Evolutionary conservation across 129 eudicot species (phyloP), one percentile per base, ranked within the genome.

Genomic region (Glebionis coronaria): DNA sequence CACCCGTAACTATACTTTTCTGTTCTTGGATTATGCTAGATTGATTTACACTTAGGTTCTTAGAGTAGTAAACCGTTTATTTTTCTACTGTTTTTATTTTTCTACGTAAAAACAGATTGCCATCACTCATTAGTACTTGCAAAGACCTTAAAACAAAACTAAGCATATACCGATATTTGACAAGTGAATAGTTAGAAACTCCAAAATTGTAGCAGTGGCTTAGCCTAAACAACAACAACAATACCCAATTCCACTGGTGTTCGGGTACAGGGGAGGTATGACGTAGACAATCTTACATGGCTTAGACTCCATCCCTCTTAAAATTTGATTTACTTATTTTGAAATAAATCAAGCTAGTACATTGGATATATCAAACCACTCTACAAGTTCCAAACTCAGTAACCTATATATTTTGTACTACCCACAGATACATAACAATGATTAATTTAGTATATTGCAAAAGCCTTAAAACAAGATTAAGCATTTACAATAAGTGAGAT

Each of bases 351-450:
- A 38, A 68, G 40, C 15, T 68, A 19, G 4, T 55, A 56, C 63
- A 44, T 10, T 69, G 45, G 73, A 69, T 69, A 55, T 54, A 44
- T 13, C 18, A 11, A 56, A 56, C 65, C 55, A 38, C 73, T 44
- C 55, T 15, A 21, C 44, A 21, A 25, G 16, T 68, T 55, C 31
- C 63, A 53, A 55, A 69, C 16, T 42, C 40, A 44, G 73, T 69
- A 69, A 69, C 56, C 74, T 23, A 23, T 69, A 69, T 42, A 12
- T 57, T 16, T 45, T 58, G 16, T 12, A 18, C 75, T 10, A 58
- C 20, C 42, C 42, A 35, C 42, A 1, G 42, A 46, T 58, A 58
- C 67, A 46, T 67, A 67, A 67, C 28, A 70, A 31, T 35, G 42
- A 35, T 35, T 1, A 35, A 35, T 35, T 35, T 10, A 35, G 2